Base-by-base conservation (phyloP, 495 filamentous ascomycete species). In the Xylaria scruposa region DNA sequence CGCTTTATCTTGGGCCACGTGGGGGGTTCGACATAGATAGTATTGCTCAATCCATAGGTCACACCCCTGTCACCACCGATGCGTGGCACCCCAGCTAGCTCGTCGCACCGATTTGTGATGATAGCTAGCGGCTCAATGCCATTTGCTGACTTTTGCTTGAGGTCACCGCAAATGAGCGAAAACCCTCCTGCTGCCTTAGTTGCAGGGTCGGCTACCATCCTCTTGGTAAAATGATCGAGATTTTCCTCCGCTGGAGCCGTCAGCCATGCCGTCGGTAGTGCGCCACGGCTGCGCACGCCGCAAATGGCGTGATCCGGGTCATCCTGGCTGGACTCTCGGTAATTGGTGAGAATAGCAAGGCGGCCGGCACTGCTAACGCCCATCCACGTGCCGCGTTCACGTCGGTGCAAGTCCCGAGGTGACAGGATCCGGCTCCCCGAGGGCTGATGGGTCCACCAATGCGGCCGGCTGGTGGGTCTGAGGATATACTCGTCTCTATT, bases 401-500 rank as follows among this genome's bases (percentile, higher is more conserved):
- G 80, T 24, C 87, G 81, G 68, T 88, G 83, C 19, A 88, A 77
- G 72, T 88, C 86, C 66, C 82, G 79, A 62, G 86, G 80, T 38
- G 84, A 87, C 49, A 88, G 83, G 69, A 89, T 80, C 56, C 86
- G 68, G 69, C 80, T 73, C 12, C 79, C 78, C 3, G 79, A 84
- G 29, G 73, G 77, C 33, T 75, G 70, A 58, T 83, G 77, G 31
- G 76, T 88, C 96, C 96, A 99, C 91, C 92, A 98, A 73, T 91
- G 85, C 70, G 92, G 93, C 31, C 88, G 85, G 60, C 90, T 90
- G 19, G 96, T 99, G 63, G 96, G 94, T 26, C 96, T 93, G 59
- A 89, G 87, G 65, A 99, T 92, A 81, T 91, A 98, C 85, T 98
- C 95, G 90, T 99, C 96, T 78, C 96, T 88, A 79, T 99, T 99